A percentile compares a stretch with the other conserved stretches of the same genome.
These are phyloP conservation scores for Globisporangium paddicum DNA, from an alignment of 352 stramenopile species.

Conservation along the genomic window DNA sequence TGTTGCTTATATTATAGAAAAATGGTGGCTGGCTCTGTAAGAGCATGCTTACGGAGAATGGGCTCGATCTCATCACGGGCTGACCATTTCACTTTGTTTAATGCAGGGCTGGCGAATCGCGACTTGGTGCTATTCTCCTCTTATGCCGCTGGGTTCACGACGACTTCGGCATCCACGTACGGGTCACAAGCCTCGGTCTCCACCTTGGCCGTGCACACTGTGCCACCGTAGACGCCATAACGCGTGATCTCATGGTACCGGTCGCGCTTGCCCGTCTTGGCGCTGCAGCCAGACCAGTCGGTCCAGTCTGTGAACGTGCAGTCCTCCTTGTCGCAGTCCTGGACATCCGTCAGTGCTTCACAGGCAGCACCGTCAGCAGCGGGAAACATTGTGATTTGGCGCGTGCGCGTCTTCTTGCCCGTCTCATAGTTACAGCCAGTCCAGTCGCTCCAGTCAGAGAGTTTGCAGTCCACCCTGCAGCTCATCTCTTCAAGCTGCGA, in stretches of 20 bases:
- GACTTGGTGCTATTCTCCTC: not conserved
- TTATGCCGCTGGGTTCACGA: not conserved
- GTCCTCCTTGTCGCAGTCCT: conserved; percentile 34
- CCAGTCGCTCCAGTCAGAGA: conserved; percentile 42
- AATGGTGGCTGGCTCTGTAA: not conserved
- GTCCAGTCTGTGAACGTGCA: conserved; percentile 41
- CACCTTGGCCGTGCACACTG: conserved; percentile 19
- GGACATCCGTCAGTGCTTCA: conserved; percentile 16
- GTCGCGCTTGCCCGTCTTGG: conserved; percentile 32
- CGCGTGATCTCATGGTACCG: conserved; percentile 27
- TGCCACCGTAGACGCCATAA: conserved; percentile 29
- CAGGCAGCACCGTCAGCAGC: conserved; percentile 23
- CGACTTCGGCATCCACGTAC: conserved; percentile 6
- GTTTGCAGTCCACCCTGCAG: conserved; percentile 46
- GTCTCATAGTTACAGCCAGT: conserved; percentile 42
- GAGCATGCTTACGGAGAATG: not conserved
- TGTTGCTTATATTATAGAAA: not conserved
- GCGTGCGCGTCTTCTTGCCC: conserved; percentile 33
- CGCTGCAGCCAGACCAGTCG: conserved; percentile 44
- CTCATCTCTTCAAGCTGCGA: conserved; percentile 14
- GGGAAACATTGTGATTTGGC: conserved; percentile 29
- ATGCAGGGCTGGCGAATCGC: not conserved
- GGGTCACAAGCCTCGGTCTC: conserved; percentile 28
- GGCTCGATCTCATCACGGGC: not conserved
- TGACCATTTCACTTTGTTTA: not conserved